Evolutionary conservation across 306 rosid genomes (phyloP).

Genomic region (Oemleria cerasiformis): DNA sequence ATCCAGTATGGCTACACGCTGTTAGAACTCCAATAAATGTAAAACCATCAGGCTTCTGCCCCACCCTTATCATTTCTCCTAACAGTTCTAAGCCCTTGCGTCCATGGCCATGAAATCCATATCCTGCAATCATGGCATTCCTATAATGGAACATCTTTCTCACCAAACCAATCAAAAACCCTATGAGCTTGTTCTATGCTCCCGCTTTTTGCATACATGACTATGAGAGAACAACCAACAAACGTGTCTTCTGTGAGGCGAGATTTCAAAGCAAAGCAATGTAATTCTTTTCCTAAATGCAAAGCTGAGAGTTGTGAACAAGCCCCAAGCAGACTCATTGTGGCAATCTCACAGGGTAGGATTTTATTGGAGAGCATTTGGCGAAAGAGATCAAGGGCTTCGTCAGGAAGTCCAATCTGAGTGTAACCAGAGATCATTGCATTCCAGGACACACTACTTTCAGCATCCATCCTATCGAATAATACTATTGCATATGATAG

Average conservation of each 20-base stretch:
- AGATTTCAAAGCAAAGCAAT: constrained; percentile 56
- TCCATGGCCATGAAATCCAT: constrained; percentile 78
- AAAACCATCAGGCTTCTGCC: constrained; percentile 55
- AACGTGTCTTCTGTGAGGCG: constrained; percentile 42
- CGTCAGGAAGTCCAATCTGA: constrained; percentile 57
- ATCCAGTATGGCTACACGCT: constrained; percentile 82
- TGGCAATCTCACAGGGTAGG: constrained; percentile 44
- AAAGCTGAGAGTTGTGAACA: constrained; percentile 63
- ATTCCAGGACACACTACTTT: constrained; percentile 64
- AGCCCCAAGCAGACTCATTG: constrained; percentile 53
- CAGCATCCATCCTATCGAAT: constrained; percentile 46
- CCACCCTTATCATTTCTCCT: constrained; percentile 49
- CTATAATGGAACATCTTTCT: constrained; percentile 63
- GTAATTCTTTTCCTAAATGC: constrained; percentile 70
- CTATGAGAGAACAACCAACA: constrained; percentile 67
- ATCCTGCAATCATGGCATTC: constrained; percentile 75
- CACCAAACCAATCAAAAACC: constrained; percentile 43
- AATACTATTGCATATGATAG: constrained; percentile 38
- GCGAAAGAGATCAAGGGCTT: constrained; percentile 56
- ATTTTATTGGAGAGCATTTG: constrained; percentile 48
- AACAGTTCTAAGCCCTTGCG: constrained; percentile 59
- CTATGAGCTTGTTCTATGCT: constrained; percentile 56
- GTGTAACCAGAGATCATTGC: constrained; percentile 60
- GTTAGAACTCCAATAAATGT: constrained; percentile 70
- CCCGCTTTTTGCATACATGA: constrained; percentile 87